These are phyloP conservation scores for Vitis hybrid DNA, from an alignment of 177 flowering plant genomes.

Conservation along the genomic window DNA sequence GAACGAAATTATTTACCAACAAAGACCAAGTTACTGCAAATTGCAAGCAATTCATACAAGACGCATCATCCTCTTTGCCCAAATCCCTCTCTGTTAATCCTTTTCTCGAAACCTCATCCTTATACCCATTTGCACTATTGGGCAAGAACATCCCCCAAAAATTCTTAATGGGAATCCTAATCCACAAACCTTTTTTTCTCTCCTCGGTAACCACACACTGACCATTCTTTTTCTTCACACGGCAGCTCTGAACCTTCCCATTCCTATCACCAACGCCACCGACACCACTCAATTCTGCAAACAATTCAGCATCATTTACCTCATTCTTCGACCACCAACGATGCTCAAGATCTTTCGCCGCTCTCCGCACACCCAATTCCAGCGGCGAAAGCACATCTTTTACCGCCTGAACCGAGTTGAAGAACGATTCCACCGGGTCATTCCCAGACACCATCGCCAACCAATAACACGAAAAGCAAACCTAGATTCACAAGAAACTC, in stretches of 20 bases:
- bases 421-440: conserved; percentile 74
- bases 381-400: conserved; percentile 63
- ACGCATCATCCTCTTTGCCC: conserved; percentile 43
- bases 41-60: conserved; percentile 68
- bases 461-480: not conserved
- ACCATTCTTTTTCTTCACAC: conserved; percentile 39
- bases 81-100: conserved; percentile 34
- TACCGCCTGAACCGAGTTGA: conserved; percentile 64
- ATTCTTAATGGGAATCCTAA: conserved; percentile 49
- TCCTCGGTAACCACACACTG: conserved; percentile 41
- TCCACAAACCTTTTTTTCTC: conserved; percentile 43
- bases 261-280: conserved; percentile 7
- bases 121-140: conserved; percentile 27
- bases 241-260: conserved; percentile 22
- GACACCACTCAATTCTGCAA: conserved; percentile 16
- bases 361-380: conserved; percentile 62
- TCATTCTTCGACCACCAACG: conserved; percentile 32
- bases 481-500: not conserved
- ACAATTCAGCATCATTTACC: conserved; percentile 18
- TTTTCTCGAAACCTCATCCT: conserved; percentile 24
- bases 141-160: conserved; percentile 46
- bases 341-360: conserved; percentile 66
- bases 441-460: conserved; percentile 58
- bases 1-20: conserved; percentile 54
- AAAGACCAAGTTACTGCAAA: conserved; percentile 69